Percentiles rank a stretch among this genome's conserved stretches.
Conservation (phyloP, 1,139 yeast species). For the Ashbya aceris region DNA sequence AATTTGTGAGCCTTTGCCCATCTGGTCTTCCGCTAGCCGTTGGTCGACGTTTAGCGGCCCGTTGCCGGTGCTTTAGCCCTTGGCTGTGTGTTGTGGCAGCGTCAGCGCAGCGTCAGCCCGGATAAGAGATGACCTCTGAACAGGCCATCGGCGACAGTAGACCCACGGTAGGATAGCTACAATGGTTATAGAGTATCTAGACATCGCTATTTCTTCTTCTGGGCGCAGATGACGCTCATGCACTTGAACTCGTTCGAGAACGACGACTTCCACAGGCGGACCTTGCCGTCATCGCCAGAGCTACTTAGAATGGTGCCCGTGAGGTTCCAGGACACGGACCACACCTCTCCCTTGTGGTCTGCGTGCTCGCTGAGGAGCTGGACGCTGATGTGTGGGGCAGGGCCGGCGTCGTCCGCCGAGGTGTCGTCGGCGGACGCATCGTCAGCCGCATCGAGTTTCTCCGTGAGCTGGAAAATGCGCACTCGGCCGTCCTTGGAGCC, state of each 20-base stretch:
- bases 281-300: slow-evolving; percentile 92
- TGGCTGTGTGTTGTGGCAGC: too few species aligned
- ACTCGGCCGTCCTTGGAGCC: slow-evolving; percentile 94
- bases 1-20: too few species aligned
- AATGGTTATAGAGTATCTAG: background rate
- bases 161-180: background rate
- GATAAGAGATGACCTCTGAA: background rate
- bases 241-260: slow-evolving; percentile 84
- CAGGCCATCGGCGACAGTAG: background rate
- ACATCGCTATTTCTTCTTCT: slow-evolving; percentile 23
- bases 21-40: too few species aligned
- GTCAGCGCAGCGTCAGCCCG: background rate
- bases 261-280: slow-evolving; percentile 84
- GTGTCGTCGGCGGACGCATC: slow-evolving; percentile 9
- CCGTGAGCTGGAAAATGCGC: slow-evolving; percentile 66
- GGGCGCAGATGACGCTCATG: slow-evolving; percentile 78
- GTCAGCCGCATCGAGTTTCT: slow-evolving; percentile 29
- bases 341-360: slow-evolving; percentile 84
- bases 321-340: slow-evolving; percentile 92
- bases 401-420: background rate
- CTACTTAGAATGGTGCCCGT: slow-evolving; percentile 90
- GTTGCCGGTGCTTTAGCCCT: too few species aligned
- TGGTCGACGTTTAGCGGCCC: too few species aligned
- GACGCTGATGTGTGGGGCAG: slow-evolving; percentile 29
- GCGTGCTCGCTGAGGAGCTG: slow-evolving; percentile 49